These are phyloP conservation scores for Lagenidium giganteum DNA, from an alignment of 352 stramenopile genomes.

Conservation along the genomic window DNA sequence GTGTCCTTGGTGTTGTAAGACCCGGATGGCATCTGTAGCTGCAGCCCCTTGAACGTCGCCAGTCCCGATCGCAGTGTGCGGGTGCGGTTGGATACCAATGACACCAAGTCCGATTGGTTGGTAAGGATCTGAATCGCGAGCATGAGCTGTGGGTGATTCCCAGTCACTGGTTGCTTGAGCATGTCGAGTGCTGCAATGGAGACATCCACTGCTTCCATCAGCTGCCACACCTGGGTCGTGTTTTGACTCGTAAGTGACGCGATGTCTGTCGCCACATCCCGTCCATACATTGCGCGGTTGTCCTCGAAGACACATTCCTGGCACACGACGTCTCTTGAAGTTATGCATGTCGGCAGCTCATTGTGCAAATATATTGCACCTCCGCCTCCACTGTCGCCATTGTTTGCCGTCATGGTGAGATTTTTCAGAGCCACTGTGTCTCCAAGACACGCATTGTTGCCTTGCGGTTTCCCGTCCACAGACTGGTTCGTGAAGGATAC, in stretches of 20 bases:
- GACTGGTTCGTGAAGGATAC: neutral
- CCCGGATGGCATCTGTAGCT: too few relatives aligned
- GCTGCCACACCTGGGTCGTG: neutral
- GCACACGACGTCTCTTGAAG: neutral
- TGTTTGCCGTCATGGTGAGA: too few relatives aligned
- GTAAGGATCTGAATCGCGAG: too few relatives aligned
- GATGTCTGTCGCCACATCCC: neutral
- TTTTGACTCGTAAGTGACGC: neutral
- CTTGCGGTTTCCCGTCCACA: too few relatives aligned
- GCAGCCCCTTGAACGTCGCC: too few relatives aligned
- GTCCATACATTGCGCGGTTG: conserved; percentile 2
- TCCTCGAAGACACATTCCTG: neutral
- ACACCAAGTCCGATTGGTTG: too few relatives aligned
- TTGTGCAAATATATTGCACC: conserved; percentile 9
- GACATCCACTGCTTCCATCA: conserved; percentile 3
- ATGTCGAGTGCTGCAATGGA: neutral
- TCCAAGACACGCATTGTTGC: too few relatives aligned
- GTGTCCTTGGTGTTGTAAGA: too few relatives aligned
- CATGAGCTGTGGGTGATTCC: neutral
- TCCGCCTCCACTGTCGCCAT: conserved; percentile 3
- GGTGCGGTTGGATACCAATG: too few relatives aligned
- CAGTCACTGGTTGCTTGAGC: neutral
- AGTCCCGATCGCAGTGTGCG: too few relatives aligned
- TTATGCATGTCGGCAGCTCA: conserved; percentile 4
- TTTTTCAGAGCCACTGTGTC: too few relatives aligned